These are phyloP conservation scores for Fomitopsis betulina DNA, from an alignment of 1,284 basidiomycete species.

Conservation along the genomic window DNA sequence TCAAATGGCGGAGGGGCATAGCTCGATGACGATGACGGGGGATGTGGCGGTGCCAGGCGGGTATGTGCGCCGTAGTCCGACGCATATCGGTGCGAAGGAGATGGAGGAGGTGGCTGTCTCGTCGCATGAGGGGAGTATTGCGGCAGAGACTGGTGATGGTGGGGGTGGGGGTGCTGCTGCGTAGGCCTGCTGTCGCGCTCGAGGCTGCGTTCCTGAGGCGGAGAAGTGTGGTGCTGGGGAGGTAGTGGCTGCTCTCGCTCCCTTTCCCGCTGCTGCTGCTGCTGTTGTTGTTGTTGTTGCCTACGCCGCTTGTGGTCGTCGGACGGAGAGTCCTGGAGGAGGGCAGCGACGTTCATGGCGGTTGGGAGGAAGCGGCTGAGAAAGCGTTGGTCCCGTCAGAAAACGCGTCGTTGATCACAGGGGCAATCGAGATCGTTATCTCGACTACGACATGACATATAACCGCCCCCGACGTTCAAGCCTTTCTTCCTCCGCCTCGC, in stretches of 20 bases:
- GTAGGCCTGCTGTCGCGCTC: slow-evolving; percentile 16
- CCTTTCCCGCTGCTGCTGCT: slow-evolving; percentile 15
- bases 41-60: slow-evolving; percentile 17
- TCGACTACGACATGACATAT: slow-evolving; percentile 21
- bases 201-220: slow-evolving; percentile 17
- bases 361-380: slow-evolving; percentile 20
- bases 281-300: slow-evolving; percentile 19
- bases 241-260: slow-evolving; percentile 18
- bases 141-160: slow-evolving; percentile 12
- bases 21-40: slow-evolving; percentile 15
- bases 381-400: slow-evolving; percentile 22
- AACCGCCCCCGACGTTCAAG: not conserved
- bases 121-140: slow-evolving; percentile 18
- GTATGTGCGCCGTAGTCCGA: slow-evolving; percentile 9
- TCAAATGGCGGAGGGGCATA: slow-evolving; percentile 17
- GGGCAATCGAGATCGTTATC: slow-evolving; percentile 31
- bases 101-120: slow-evolving; percentile 17
- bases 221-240: slow-evolving; percentile 19
- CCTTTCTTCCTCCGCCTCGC: not conserved
- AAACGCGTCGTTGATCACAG: slow-evolving; percentile 30
- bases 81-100: slow-evolving; percentile 18
- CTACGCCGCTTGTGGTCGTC: slow-evolving; percentile 32
- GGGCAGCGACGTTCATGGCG: slow-evolving; percentile 66
- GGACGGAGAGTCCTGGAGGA: slow-evolving; percentile 68
- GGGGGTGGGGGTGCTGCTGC: slow-evolving; percentile 10